Base-by-base conservation (phyloP, 2,329 filamentous ascomycete species). In the Aspergillus fischeri region DNA sequence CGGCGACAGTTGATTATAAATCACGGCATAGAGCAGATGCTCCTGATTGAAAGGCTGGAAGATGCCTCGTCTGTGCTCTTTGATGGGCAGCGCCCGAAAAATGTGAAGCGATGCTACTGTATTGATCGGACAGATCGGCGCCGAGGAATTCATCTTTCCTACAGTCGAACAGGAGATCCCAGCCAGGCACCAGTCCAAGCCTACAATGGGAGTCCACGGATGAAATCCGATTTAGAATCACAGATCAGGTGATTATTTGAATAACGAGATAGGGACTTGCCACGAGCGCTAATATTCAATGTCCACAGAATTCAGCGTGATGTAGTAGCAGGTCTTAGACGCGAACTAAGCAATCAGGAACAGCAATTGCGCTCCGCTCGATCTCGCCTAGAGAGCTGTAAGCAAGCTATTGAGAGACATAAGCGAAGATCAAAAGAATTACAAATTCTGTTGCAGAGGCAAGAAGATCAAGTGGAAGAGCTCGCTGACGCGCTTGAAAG, bases 1-100 rank as follows among this genome's bases (percentile, higher is more conserved):
- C 86, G 86, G 51, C 89, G 91, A 59, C 87, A 92, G 58, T 78
- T 97, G 49, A 88, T 99, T 67, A 94, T 97, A 70, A 88, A 87
- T 60, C 83, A 91, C 64, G 76, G 78, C 6, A 91, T 97, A 53
- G 94, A 99, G 60, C 92, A 97, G 71, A 85, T 88, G 7, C 84
- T 96, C 5, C 79, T 99, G 0, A 85, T 97, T 54, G 80, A 86
- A 55, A 80, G 87, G 29, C 80, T 89, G 28, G 73, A 80, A 1
- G 83, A 90, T 55, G 94, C 88, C 1, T 80, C 87, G 47, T 76
- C 80, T 3, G 82, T 90, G 49, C 90, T 96, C 82, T 85, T 88
- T 59, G 80, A 81, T 53, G 80, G 78, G 24, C 76, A 76, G 44
- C 78, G 78, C n/a, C 86, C 87, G 1, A 80, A 75, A 14, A 93